These are phyloP conservation scores for Zea luxurians DNA, from an alignment of 176 grass and related monocot species.

Conservation along the genomic window DNA sequence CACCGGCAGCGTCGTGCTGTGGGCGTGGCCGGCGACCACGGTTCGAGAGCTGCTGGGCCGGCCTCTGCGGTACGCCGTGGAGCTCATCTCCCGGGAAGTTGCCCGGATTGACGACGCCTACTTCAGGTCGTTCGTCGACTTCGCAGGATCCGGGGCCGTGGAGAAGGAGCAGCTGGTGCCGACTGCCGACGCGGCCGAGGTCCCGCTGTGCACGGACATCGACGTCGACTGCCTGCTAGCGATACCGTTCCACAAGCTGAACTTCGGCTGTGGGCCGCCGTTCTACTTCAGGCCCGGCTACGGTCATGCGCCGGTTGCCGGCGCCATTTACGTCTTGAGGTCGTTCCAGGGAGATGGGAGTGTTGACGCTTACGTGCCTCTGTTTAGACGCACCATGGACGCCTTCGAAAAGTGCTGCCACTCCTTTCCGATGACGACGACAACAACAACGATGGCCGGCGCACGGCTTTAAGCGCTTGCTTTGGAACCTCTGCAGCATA, in stretches of 20 bases:
- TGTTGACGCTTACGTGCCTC: not conserved
- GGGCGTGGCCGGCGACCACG: not conserved
- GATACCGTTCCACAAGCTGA: not conserved
- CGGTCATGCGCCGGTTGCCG: not conserved
- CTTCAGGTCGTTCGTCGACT: slow-evolving; percentile 35
- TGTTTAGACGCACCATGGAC: not conserved
- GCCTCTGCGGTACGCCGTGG: not conserved
- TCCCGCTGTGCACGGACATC: not conserved
- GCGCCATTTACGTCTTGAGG: not conserved
- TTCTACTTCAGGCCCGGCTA: slow-evolving; percentile 15
- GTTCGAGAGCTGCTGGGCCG: not conserved
- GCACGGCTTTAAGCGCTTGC: no score
- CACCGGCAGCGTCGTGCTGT: not conserved
- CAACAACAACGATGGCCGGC: no score
- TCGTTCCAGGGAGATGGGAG: not conserved
- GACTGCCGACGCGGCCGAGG: slow-evolving; percentile 23
- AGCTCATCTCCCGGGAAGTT: slow-evolving; percentile 11
- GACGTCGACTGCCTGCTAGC: slow-evolving; percentile 8
- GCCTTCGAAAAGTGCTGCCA: not conserved
- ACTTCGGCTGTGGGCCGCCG: slow-evolving; percentile 7
- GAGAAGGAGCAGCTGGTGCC: slow-evolving; percentile 39
- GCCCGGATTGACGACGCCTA: slow-evolving; percentile 3
- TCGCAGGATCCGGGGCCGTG: slow-evolving; percentile 35
- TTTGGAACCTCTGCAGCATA: no score
- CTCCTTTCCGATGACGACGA: no score